Conservation (phyloP, 805 yeast genomes). For the Metschnikowia arizonensis region DNA sequence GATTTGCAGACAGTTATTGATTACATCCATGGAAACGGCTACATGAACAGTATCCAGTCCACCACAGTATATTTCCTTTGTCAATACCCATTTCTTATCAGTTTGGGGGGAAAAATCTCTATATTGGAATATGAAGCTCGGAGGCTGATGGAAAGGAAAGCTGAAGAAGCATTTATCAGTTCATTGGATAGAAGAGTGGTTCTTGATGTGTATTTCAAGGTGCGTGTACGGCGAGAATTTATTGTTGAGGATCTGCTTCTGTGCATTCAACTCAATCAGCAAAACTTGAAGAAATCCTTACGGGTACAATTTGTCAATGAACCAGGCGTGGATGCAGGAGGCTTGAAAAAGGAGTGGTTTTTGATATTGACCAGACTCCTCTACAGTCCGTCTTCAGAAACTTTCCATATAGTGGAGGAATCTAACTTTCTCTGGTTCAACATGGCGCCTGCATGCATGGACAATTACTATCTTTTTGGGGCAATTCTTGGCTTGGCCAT, state of each 20-base stretch:
- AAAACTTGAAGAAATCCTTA: conserved; percentile 68
- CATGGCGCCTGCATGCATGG: conserved; percentile 42
- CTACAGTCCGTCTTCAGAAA: conserved; percentile 63
- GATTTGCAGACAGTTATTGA: conserved; percentile 43
- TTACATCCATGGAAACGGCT: conserved; percentile 42
- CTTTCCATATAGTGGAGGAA: conserved; percentile 63
- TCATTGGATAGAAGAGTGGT: conserved; percentile 61
- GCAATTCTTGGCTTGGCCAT: conserved; percentile 86
- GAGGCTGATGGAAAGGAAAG: conserved; percentile 76
- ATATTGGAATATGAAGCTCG: conserved; percentile 80
- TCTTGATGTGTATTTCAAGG: conserved; percentile 63
- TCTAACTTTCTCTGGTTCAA: conserved; percentile 77
- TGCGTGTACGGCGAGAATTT: conserved; percentile 62
- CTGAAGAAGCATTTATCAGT: conserved; percentile 82
- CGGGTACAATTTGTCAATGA: conserved; percentile 80
- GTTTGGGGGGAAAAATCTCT: conserved; percentile 77
- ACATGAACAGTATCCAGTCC: conserved; percentile 7
- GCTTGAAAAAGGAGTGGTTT: conserved; percentile 93
- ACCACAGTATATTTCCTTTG: conserved; percentile 56
- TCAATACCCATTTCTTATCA: conserved; percentile 75
- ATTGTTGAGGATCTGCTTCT: conserved; percentile 74
- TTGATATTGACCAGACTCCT: conserved; percentile 63
- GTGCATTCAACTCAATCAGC: conserved; percentile 50
- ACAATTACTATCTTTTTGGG: conserved; percentile 74
- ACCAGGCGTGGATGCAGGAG: conserved; percentile 95